phyloP scores from a whole-genome alignment of 768 basidiomycete species.

The Termitomyces sp. region DNA sequence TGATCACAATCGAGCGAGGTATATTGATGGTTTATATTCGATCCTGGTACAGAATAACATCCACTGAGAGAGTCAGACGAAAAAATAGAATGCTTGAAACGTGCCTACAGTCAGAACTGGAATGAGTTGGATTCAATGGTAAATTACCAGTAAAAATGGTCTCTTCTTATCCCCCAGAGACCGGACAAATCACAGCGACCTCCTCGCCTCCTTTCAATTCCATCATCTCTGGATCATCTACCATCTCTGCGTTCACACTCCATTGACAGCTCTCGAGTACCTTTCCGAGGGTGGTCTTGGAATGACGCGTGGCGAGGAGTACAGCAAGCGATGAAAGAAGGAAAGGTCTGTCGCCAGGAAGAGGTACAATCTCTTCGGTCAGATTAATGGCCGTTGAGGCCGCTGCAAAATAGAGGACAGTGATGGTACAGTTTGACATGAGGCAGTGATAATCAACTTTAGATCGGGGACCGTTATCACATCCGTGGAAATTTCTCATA shows the following conservation, averaged over 20 bases:
- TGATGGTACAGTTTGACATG: constrained; percentile 29
- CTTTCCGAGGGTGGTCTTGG: constrained; percentile 40
- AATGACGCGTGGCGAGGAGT: constrained; percentile 51
- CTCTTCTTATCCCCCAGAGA: constrained; percentile 61
- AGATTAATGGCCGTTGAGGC: constrained; percentile 69
- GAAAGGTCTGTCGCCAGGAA: constrained; percentile 39
- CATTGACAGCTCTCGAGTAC: constrained; percentile 61
- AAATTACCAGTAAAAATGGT: neutral
- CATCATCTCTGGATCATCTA: constrained; percentile 47
- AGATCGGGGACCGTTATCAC: neutral
- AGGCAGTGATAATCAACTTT: constrained; percentile 2
- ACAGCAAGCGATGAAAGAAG: constrained; percentile 44
- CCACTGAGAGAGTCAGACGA: neutral
- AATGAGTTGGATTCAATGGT: neutral
- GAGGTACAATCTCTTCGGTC: constrained; percentile 43
- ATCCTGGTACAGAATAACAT: too few relatives aligned
- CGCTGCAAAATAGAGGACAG: constrained; percentile 52
- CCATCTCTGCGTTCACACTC: constrained; percentile 82
- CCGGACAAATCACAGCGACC: constrained; percentile 76
- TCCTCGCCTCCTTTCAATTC: constrained; percentile 66
- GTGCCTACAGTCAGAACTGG: neutral
- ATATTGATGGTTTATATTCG: neutral
- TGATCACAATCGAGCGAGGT: neutral
- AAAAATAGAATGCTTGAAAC: neutral
- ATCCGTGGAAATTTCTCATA: neutral